Evolutionary conservation across 2,329 filamentous ascomycete genomes (phyloP), one percentile per base, ranked within the genome.

Genomic region (Dothiorella sarmentorum): DNA sequence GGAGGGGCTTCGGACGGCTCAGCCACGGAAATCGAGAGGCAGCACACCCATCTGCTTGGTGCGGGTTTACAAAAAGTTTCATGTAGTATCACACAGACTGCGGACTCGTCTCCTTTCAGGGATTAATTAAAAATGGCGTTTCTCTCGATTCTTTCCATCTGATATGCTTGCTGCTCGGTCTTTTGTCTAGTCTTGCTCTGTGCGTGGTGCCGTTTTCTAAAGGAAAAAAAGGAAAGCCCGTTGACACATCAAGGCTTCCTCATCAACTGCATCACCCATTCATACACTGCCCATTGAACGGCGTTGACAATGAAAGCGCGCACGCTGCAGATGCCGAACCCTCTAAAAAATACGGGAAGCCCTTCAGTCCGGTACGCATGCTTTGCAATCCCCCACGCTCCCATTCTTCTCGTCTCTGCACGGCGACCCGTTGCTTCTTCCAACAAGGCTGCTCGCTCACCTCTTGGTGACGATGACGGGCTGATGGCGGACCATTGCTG

Each of bases 231-330:
- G n/a, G n/a, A n/a, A n/a, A n/a, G n/a, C n/a, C n/a, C n/a, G n/a
- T n/a, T n/a, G n/a, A n/a, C n/a, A n/a, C n/a, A n/a, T 42, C 18
- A 22, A 37, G 6, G 26, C 17, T 56, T 22, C 42, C n/a, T 42
- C 44, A 59, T 59, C 26, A 60, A 9, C 11, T 68, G 69, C 88
- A 96, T 93, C 67, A 90, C 83, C 85, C 88, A 91, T 75, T 97
- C 92, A 70, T 97, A 97, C 5, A 90, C 84, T 22, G 88, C 88
- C 92, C 92, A 97, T 76, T 87, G 85, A n/a, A 90, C 88, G 2
- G 93, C 92, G 76, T 97, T 97, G 37, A 97, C 93, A 55, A 96
- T 78, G 71, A 97, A 97, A 0, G 93, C 93, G 64, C 93, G 80
- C 7, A 89, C 74, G 72, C 90, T 95, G 72, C 93, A 97, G 29